phyloP scores from a whole-genome alignment of 305 asterid genomes.

The Plantago rigida region DNA sequence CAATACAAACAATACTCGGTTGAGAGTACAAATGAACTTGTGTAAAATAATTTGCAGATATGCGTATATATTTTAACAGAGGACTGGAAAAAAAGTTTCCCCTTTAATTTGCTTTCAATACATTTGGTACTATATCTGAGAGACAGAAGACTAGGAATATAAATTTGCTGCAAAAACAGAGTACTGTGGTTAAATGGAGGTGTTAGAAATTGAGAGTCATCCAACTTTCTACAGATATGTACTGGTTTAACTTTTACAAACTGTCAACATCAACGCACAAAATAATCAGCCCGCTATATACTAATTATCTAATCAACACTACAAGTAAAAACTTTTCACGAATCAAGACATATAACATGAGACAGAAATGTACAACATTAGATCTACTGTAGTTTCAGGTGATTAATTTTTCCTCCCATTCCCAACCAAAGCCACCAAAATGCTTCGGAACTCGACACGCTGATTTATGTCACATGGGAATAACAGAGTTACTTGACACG shows the following conservation, averaged over 20 bases:
- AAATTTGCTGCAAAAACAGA: no score
- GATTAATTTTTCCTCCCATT: not conserved
- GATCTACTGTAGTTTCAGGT: not conserved
- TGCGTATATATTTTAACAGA: no score
- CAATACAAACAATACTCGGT: no score
- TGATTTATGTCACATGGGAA: no score
- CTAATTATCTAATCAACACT: not conserved
- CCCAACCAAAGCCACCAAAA: conserved; percentile 5
- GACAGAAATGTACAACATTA: conserved; percentile 2
- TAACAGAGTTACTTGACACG: conserved; percentile 49
- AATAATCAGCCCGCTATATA: conserved; percentile 6
- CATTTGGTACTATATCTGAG: no score
- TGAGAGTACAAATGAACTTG: no score
- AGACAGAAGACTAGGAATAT: no score
- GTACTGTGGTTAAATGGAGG: no score
- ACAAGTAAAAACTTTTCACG: not conserved
- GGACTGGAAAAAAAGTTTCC: no score
- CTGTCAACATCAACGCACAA: not conserved
- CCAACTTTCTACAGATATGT: not conserved
- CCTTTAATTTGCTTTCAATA: no score
- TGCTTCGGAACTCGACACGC: not conserved
- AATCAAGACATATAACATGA: not conserved
- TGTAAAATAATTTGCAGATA: no score
- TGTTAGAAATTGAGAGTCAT: no score
- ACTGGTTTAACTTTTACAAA: not conserved